Evolutionary conservation across 371 early-diverging fungal genomes (phyloP).

Genomic region (Catenaria anguillulae): DNA sequence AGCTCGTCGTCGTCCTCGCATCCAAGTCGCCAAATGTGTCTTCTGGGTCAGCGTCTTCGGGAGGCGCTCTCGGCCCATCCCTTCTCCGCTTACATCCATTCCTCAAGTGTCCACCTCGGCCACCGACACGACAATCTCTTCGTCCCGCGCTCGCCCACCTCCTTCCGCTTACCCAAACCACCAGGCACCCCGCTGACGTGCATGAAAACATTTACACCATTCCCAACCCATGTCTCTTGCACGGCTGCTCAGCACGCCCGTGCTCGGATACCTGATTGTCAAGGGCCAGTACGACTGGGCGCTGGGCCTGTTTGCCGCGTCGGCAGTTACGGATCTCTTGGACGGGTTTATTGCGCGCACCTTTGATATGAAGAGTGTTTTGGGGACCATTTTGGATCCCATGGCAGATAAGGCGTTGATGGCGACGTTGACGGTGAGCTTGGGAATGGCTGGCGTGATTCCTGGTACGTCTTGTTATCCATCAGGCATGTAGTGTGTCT

Average conservation of each 20-base stretch:
- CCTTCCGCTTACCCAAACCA: no score
- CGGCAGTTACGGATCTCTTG: constrained; percentile 74
- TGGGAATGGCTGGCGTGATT: constrained; percentile 54
- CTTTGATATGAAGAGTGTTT: constrained; percentile 65
- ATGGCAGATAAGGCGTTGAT: constrained; percentile 91
- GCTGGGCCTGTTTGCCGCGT: constrained; percentile 47
- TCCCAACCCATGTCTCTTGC: constrained; percentile 71
- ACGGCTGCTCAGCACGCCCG: constrained; percentile 59
- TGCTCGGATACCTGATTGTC: constrained; percentile 73
- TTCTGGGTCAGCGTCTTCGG: no score
- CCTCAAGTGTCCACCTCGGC: no score
- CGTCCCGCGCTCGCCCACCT: no score
- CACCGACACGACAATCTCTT: no score
- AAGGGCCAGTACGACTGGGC: constrained; percentile 39
- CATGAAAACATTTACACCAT: constrained; percentile 75
- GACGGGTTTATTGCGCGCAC: constrained; percentile 87
- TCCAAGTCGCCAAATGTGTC: no score
- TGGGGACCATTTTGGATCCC: constrained; percentile 88
- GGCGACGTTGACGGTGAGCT: constrained; percentile 72
- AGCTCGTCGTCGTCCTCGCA: no score
- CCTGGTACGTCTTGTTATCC: constrained; percentile 39
- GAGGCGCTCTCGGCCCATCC: no score
- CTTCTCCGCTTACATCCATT: no score
- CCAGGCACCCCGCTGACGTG: no score
- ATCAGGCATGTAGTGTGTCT: not conserved